Conservation (phyloP, 768 basidiomycete genomes). For the Macrolepiota fuliginosa region DNA sequence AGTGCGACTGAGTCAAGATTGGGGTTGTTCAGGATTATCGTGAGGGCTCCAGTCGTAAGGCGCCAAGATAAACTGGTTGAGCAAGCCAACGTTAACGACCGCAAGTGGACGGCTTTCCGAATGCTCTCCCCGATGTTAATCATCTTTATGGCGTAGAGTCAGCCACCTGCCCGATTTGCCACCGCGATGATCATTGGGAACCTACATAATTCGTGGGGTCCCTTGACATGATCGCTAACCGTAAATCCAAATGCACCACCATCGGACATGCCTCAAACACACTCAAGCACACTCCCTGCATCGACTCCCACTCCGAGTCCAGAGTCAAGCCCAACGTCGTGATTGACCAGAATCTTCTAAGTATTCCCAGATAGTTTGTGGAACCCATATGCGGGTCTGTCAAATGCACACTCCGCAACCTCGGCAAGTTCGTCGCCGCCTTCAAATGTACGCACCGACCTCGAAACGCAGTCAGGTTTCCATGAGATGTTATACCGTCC, state of each 20-base stretch:
- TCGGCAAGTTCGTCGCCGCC: neutral
- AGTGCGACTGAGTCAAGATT: neutral
- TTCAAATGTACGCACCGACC: neutral
- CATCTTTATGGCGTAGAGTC: neutral
- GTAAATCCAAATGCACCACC: slow-evolving; percentile 2
- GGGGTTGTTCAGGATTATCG: neutral
- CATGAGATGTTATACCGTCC: neutral
- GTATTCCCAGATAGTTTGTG: neutral
- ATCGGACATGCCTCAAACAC: neutral
- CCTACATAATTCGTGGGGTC: neutral
- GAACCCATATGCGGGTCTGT: slow-evolving; percentile 1
- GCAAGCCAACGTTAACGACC: neutral
- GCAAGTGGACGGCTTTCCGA: neutral
- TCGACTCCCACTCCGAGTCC: neutral
- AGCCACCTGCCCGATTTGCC: neutral
- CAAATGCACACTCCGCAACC: neutral
- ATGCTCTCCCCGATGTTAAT: neutral
- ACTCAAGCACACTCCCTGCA: neutral
- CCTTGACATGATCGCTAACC: neutral
- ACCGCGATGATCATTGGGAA: neutral
- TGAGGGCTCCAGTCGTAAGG: neutral
- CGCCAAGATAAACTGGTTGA: neutral
- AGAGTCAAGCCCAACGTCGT: neutral
- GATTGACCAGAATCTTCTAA: neutral
- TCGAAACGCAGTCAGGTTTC: neutral